Base-by-base conservation (phyloP, 371 early-diverging fungal species). In the Mucor piriformis region DNA sequence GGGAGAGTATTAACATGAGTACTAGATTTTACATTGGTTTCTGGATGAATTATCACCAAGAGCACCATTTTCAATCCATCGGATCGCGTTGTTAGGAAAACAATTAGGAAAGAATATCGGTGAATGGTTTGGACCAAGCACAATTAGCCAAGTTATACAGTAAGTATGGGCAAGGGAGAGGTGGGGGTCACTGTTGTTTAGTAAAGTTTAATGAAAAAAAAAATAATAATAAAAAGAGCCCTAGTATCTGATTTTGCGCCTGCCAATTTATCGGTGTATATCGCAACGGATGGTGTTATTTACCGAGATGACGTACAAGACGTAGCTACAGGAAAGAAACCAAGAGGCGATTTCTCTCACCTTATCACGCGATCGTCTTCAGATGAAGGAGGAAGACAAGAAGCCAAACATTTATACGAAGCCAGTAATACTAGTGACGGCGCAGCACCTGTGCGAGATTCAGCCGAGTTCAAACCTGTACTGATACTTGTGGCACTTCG, bases 91-190 rank as follows among this genome's bases (percentile, higher is more conserved):
- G n/a, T 70, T 90, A 3, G 98, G 96, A 7, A 83, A 83, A 53
- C 89, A 92, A 62, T 82, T 87, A 21, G 95, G 91, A 34, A 96
- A 94, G 63, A 84, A 90, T 47, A 90, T 95, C 59, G 97, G 98
- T 32, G 89, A 95, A 74, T 98, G 98, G 98, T 97, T 95, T 79
- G 96, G 96, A 0, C 98, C 98, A 0, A 84, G 84, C 15, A 96
- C 94, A 3, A 94, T 94, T 16, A 91, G 95, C n/a, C 90, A 91
- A 52, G 93, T 94, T 27, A 83, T 94, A 4, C 87, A 87, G 89
- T 92, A 87, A 61, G 81, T 69, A 18, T 51, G 55, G 8, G 3
- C n/a, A n/a, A n/a, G n/a, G n/a, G n/a, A n/a, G n/a, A n/a, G n/a
- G n/a, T n/a, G n/a, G n/a, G n/a, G n/a, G n/a, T n/a, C n/a, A n/a